Evolutionary conservation across 2,329 filamentous ascomycete species (phyloP), one percentile per base, ranked within the genome.

Genomic region (Cladobotryum protrusum): DNA sequence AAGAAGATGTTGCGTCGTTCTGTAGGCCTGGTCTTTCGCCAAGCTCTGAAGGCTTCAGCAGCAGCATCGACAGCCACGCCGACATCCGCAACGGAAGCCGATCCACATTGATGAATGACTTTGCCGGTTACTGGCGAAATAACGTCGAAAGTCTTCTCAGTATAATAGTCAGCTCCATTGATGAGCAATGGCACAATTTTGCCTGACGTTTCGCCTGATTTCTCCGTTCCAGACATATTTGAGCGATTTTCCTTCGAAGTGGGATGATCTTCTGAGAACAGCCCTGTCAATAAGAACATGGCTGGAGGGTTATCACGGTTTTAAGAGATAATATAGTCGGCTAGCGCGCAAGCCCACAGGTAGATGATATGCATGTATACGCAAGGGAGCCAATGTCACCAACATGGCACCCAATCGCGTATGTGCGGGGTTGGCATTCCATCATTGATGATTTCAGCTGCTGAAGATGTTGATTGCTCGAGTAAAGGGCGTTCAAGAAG

Each of bases 1-100:
- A 86, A 70, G 52, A 95, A 75, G 55, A 95, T 81, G 56, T 85
- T 79, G 34, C 87, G 82, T 36, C 86, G 84, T 19, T 74, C 62
- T 19, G 71, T 61, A 1, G 83, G 78, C 42, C 79, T 81, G 3
- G 78, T 78, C 56, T 77, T 78, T 40, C 77, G 75, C 89, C 89
- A 95, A 52, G 76, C 68, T 40, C 77, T 77, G 66, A 88, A 85
- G 1, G 89, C 87, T 13, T 73, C 72, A n/a, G 82, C 72, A 1
- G 87, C 87, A 5, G 73, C 67, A 20, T 65, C 57, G 47, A 75
- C 67, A 9, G 83, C 77, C 9, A 71, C 67, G 15, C 77, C 67
- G 24, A 83, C 83, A 55, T 79, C 72, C 2, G 71, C 67, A 43
- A 78, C 78, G 35, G 76, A 69, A 3, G 82, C 80, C 33, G 78